A percentile compares a stretch with the other conserved stretches of the same genome.
Evolutionary conservation across 768 basidiomycete genomes (phyloP).

Genomic region (Flagelloscypha sp.): DNA sequence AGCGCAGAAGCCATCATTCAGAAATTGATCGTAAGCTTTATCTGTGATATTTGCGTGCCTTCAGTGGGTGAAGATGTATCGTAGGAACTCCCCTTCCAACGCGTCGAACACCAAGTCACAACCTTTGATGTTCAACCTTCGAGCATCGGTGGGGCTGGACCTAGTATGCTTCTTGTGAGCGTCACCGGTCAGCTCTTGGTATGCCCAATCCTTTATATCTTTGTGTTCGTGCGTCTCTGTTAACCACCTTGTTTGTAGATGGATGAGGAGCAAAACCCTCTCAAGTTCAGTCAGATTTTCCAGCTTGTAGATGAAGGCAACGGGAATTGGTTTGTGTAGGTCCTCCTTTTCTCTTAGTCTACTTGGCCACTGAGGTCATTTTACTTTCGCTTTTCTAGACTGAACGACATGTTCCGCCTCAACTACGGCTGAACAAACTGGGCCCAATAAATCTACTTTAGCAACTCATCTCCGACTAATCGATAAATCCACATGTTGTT

Average conservation of each 20-base stretch:
- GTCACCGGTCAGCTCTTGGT: slow-evolving; percentile 85
- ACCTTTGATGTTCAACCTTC: slow-evolving; percentile 90
- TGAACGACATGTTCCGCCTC: slow-evolving; percentile 90
- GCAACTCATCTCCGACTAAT: too few species aligned
- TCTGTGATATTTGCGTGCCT: slow-evolving; percentile 1
- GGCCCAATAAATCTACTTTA: too few species aligned
- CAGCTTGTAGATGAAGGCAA: slow-evolving; percentile 76
- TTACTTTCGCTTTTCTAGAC: slow-evolving; percentile 29
- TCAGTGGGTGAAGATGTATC: not conserved
- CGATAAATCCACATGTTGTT: too few species aligned
- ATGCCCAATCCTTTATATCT: slow-evolving; percentile 16
- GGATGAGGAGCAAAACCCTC: slow-evolving; percentile 70
- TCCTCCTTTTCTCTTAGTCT: slow-evolving; percentile 7
- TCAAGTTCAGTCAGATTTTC: slow-evolving; percentile 91
- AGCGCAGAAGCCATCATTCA: slow-evolving; percentile 52
- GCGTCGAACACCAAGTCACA: slow-evolving; percentile 71
- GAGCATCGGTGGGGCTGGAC: too few species aligned
- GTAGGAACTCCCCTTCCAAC: slow-evolving; percentile 72
- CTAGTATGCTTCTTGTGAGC: slow-evolving; percentile 65
- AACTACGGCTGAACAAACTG: slow-evolving; percentile 63
- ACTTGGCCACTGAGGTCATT: slow-evolving; percentile 3
- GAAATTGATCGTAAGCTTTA: slow-evolving; percentile 57
- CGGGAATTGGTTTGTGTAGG: slow-evolving; percentile 80
- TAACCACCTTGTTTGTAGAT: slow-evolving; percentile 39
- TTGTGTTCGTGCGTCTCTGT: not conserved